A percentile compares a stretch with the other conserved stretches of the same genome.
Conservation (phyloP, 768 basidiomycete genomes). For the Tricholoma furcatifolium region DNA sequence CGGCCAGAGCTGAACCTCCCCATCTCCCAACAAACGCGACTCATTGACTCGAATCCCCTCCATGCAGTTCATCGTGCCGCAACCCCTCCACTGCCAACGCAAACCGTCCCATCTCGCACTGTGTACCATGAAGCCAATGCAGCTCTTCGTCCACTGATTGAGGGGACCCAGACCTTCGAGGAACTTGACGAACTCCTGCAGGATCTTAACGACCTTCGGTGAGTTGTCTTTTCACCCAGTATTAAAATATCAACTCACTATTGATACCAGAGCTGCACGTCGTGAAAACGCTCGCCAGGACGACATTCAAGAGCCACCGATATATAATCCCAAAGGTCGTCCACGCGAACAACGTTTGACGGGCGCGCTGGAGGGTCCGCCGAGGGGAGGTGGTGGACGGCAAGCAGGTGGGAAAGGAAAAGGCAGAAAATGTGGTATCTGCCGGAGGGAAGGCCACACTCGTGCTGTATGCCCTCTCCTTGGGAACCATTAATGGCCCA, state of each 20-base stretch:
- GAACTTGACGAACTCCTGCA: conserved; percentile 22
- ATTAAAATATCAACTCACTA: neutral
- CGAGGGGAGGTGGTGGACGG: conserved; percentile 13
- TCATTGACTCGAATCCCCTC: conserved; percentile 3
- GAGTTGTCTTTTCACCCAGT: neutral
- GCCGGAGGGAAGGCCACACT: neutral
- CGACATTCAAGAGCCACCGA: conserved; percentile 20
- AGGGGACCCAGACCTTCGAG: conserved; percentile 24
- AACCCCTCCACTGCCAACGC: conserved; percentile 10
- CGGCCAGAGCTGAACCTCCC: conserved; percentile 6
- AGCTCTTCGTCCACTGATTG: conserved; percentile 20
- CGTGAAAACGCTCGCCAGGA: conserved; percentile 4
- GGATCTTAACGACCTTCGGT: conserved; percentile 18
- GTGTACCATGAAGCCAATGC: conserved; percentile 24
- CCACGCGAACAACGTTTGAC: conserved; percentile 20
- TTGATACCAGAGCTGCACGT: neutral
- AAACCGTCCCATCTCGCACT: conserved; percentile 21
- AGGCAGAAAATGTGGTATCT: neutral
- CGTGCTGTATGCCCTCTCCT: neutral
- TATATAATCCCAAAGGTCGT: conserved; percentile 21
- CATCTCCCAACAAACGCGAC: neutral
- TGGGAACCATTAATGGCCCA: neutral
- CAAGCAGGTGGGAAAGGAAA: neutral
- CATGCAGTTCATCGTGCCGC: conserved; percentile 6
- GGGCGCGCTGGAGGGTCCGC: conserved; percentile 18